phyloP scores from a whole-genome alignment of 352 stramenopile species.

The Phytophthora macrochlamydospora region DNA sequence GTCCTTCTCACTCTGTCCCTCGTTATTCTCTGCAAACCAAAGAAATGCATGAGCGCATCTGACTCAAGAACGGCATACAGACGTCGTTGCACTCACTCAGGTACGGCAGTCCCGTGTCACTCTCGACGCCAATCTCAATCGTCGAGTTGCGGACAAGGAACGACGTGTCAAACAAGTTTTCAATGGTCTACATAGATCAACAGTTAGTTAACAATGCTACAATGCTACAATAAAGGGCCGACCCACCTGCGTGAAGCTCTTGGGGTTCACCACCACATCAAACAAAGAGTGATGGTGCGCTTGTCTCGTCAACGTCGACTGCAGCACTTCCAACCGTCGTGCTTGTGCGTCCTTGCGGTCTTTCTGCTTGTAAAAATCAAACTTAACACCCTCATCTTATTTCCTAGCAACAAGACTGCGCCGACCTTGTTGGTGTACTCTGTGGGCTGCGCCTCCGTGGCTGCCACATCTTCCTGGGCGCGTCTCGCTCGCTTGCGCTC shows the following conservation, averaged over 20 bases:
- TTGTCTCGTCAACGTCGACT: slow-evolving; percentile 52
- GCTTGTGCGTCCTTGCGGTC: slow-evolving; percentile 82
- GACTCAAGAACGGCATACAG: background rate
- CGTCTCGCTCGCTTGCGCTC: slow-evolving; percentile 60
- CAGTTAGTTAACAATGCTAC: background rate
- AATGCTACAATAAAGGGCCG: background rate
- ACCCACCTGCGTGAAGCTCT: slow-evolving; percentile 78
- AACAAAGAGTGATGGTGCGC: slow-evolving; percentile 56
- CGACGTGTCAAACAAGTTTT: slow-evolving; percentile 87
- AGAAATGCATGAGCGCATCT: background rate
- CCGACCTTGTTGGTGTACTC: slow-evolving; percentile 78
- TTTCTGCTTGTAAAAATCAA: slow-evolving; percentile 42
- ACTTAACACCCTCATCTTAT: background rate
- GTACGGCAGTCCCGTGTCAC: slow-evolving; percentile 57
- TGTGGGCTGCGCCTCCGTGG: slow-evolving; percentile 62
- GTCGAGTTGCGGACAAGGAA: slow-evolving; percentile 80
- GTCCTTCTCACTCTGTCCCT: slow-evolving; percentile 51
- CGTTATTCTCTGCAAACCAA: slow-evolving; percentile 57
- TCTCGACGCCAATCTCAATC: slow-evolving; percentile 70
- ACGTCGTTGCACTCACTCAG: slow-evolving; percentile 45
- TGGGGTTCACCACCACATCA: slow-evolving; percentile 70
- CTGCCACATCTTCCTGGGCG: slow-evolving; percentile 51
- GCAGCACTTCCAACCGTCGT: slow-evolving; percentile 69
- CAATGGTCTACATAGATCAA: slow-evolving; percentile 56
- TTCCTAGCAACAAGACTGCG: background rate